phyloP scores from a whole-genome alignment of 1,139 yeast genomes.

The Sugiyamaella pinicola region DNA sequence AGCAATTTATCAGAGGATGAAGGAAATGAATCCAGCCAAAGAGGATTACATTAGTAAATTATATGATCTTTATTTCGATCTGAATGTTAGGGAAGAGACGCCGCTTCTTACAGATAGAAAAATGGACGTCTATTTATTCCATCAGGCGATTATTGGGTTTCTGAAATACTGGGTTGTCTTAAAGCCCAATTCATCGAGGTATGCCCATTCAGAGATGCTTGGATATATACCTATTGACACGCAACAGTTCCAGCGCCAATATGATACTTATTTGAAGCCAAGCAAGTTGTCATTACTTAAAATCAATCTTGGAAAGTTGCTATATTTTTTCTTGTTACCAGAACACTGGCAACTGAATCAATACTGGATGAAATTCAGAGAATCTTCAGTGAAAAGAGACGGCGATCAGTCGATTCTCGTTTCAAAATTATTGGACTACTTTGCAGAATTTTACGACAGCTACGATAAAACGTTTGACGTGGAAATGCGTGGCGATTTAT shows the following conservation, averaged over 20 bases:
- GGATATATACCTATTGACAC: conserved; percentile 6
- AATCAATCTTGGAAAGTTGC: conserved; percentile 9
- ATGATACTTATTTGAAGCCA: neutral
- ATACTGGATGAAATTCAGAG: conserved; percentile 4
- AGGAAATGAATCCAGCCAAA: neutral
- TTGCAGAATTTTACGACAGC: neutral
- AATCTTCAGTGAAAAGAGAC: neutral
- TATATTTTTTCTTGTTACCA: neutral
- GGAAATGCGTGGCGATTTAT: neutral
- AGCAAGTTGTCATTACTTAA: neutral
- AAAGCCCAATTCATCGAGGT: neutral
- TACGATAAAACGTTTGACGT: neutral
- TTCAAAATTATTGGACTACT: neutral
- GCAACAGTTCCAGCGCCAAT: neutral
- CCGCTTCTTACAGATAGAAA: neutral
- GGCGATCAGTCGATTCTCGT: neutral
- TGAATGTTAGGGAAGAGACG: neutral
- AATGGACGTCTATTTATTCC: neutral
- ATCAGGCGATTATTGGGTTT: neutral
- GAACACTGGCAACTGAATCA: conserved; percentile 7
- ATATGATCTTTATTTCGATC: neutral
- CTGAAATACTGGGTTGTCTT: conserved; percentile 9
- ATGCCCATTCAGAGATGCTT: conserved; percentile 1
- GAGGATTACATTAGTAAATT: neutral
- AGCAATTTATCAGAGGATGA: conserved; percentile 1